Evolutionary conservation across 495 filamentous ascomycete species (phyloP), one percentile per base, ranked within the genome.

Genomic region (Aspergillus saccharolyticus): DNA sequence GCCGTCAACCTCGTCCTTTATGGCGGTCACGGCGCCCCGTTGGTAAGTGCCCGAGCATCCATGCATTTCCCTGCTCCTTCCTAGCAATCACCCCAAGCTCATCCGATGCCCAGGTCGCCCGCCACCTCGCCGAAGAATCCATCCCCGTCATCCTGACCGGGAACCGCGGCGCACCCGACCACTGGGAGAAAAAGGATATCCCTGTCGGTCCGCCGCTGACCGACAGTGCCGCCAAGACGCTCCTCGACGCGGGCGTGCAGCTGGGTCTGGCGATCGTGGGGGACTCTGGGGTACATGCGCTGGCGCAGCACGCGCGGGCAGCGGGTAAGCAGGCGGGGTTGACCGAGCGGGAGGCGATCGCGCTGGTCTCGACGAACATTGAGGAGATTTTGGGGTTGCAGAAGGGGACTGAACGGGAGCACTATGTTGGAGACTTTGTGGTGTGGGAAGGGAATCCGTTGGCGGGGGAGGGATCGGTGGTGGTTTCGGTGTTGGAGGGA

Each of bases 71-170:
- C 7, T 46, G 12, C 44, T 20, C 18, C 44, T 8, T 46, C 44
- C 9, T 14, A 4, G 17, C n/a, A 19, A 0, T 19, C 12, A 46
- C n/a, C n/a, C n/a, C n/a, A n/a, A n/a, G n/a, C n/a, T n/a, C n/a
- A n/a, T n/a, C 18, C n/a, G 15, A 19, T 4, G 0, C 21, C 7
- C 18, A 54, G 52, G 42, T 54, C 7, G 79, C 79, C 2, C 56
- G 70, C 15, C 70, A 79, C 45, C 66, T 83, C 0, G 79, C 78
- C 0, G 68, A 66, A 0, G 73, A 76, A 0, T 24, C 63, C 0
- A 76, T 80, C 1, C 70, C 75, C 22, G 76, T 83, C n/a, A 70
- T 83, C 3, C 70, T 83, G 2, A 73, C 72, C 3, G 76, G 78
- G 9, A 54, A 76, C 14, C 68, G 71, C 28, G 73, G 75, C 1